Conservation (phyloP, 352 stramenopile genomes). For the Saprolegnia parasitica region DNA sequence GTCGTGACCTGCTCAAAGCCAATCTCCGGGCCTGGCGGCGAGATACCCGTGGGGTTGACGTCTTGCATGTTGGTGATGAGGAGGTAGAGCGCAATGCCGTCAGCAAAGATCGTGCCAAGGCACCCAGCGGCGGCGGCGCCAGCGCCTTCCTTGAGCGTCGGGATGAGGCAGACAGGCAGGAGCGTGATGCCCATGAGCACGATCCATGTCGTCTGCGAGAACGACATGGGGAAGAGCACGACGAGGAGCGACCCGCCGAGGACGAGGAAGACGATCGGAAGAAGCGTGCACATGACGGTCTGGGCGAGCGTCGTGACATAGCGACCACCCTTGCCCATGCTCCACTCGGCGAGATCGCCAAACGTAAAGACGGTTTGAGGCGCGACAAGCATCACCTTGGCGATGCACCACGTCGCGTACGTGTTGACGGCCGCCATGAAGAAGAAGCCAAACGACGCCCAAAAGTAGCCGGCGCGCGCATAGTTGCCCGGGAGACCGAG, state of each 20-base stretch:
- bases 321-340: constrained; percentile 6
- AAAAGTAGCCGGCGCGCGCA: constrained; percentile 14
- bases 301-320: constrained; percentile 7
- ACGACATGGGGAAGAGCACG: constrained; percentile 47
- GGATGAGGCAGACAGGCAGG: constrained; percentile 53
- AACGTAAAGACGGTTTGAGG: constrained; percentile 6
- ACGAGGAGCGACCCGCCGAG: constrained; percentile 40
- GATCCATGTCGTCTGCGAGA: constrained; percentile 58
- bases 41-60: constrained; percentile 40
- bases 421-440: constrained; percentile 19
- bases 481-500: constrained; percentile 24
- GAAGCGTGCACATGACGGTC: constrained; percentile 43
- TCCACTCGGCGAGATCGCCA: constrained; percentile 6
- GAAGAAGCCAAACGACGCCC: constrained; percentile 13
- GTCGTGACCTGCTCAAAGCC: constrained; percentile 39
- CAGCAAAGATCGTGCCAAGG: constrained; percentile 39
- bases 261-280: constrained; percentile 71
- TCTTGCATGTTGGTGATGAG: constrained; percentile 34
- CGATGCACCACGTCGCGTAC: constrained; percentile 11
- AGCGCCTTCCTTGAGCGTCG: constrained; percentile 46
- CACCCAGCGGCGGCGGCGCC: constrained; percentile 33
- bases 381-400: constrained; percentile 1
- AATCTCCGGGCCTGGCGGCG: constrained; percentile 46
- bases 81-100: constrained; percentile 34
- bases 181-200: constrained; percentile 47